phyloP scores from a whole-genome alignment of 2,329 filamentous ascomycete species.

The Aspergillus ochraceus region DNA sequence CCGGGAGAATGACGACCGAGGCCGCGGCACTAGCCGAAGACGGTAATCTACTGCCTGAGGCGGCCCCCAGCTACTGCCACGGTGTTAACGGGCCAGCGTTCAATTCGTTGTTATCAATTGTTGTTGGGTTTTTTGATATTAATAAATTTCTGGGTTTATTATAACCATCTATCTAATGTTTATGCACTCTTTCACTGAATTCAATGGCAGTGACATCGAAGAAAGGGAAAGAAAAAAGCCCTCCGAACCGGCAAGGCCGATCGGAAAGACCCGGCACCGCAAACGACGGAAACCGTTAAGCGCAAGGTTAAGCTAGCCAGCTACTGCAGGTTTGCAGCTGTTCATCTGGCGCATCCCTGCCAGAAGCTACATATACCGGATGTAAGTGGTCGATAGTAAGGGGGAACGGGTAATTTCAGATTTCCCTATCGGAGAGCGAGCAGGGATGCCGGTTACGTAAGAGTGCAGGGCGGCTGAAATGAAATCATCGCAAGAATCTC shows the following conservation, averaged over 20 bases:
- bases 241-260: neutral
- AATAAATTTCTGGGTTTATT: too few relatives aligned
- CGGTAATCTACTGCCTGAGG: neutral
- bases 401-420: neutral
- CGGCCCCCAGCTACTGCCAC: neutral
- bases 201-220: too few relatives aligned
- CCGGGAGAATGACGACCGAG: neutral
- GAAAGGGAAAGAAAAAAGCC: neutral
- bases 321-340: conserved; percentile 5
- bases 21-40: neutral
- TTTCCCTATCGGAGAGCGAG: neutral
- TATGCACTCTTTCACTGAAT: too few relatives aligned
- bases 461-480: conserved; percentile 11
- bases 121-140: neutral
- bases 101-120: neutral
- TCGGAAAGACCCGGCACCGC: conserved; percentile 1
- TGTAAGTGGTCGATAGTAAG: neutral
- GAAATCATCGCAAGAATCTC: conserved; percentile 1
- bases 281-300: conserved; percentile 2
- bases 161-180: too few relatives aligned
- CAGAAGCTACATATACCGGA: neutral
- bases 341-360: conserved; percentile 3
- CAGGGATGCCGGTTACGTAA: conserved; percentile 10
- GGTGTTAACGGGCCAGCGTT: neutral
- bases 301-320: conserved; percentile 2